These are phyloP conservation scores for Peterozyma xylosa DNA, from an alignment of 805 yeast species.

Conservation along the genomic window DNA sequence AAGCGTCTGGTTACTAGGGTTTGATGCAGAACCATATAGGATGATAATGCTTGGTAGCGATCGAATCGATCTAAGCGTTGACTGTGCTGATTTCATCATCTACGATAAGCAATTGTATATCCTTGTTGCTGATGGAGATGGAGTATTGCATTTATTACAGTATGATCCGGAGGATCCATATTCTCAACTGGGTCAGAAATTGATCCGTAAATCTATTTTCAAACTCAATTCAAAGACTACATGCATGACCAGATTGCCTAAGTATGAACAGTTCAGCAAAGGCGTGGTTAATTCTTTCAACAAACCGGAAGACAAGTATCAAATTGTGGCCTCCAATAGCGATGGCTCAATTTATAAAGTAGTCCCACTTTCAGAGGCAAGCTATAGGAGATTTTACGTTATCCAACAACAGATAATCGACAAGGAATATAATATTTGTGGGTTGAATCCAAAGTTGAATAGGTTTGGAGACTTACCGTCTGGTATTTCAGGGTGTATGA, in stretches of 20 bases:
- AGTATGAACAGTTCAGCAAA: constrained; percentile 20
- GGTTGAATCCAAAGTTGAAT: constrained; percentile 74
- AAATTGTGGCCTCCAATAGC: constrained; percentile 60
- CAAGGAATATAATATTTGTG: constrained; percentile 64
- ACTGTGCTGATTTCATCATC: constrained; percentile 69
- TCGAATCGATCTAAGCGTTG: constrained; percentile 50
- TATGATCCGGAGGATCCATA: constrained; percentile 90
- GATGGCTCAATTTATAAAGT: constrained; percentile 79
- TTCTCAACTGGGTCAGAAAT: constrained; percentile 71
- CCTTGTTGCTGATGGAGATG: constrained; percentile 60
- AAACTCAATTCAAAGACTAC: constrained; percentile 58
- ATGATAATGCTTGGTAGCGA: constrained; percentile 77
- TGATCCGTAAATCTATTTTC: constrained; percentile 65
- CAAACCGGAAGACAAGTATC: constrained; percentile 31
- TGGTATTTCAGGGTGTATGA: constrained; percentile 3
- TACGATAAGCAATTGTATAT: constrained; percentile 64
- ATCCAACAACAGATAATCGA: constrained; percentile 84
- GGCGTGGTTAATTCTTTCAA: background rate
- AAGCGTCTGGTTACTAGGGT: constrained; percentile 75
- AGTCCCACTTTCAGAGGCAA: constrained; percentile 65
- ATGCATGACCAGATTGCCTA: constrained; percentile 30
- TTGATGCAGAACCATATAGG: constrained; percentile 92
- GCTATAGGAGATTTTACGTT: constrained; percentile 74
- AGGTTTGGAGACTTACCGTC: constrained; percentile 31
- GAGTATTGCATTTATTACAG: constrained; percentile 62